phyloP scores from a whole-genome alignment of 805 yeast species.

The Saitoella complicata region DNA sequence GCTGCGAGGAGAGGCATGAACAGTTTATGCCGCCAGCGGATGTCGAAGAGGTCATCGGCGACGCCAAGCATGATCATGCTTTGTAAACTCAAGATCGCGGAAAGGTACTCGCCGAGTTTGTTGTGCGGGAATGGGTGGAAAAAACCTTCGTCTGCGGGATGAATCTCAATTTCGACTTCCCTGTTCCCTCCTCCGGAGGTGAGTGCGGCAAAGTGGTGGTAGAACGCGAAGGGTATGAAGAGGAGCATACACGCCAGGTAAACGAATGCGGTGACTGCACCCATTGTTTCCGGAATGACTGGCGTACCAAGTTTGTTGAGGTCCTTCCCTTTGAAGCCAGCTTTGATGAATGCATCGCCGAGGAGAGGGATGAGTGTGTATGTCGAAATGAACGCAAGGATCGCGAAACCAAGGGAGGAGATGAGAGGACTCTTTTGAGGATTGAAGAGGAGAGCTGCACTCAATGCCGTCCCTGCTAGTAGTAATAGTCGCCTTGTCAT shows the following conservation, averaged over 20 bases:
- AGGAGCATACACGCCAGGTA: slow-evolving; percentile 68
- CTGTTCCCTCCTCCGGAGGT: slow-evolving; percentile 47
- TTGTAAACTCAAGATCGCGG: slow-evolving; percentile 70
- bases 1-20: slow-evolving; percentile 90
- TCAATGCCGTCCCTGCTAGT: too few species aligned
- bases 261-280: slow-evolving; percentile 72
- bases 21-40: slow-evolving; percentile 95
- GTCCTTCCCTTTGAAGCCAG: slow-evolving; percentile 79
- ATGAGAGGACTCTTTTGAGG: slow-evolving; percentile 30
- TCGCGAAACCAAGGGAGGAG: slow-evolving; percentile 49
- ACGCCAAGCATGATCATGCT: slow-evolving; percentile 74
- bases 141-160: slow-evolving; percentile 6
- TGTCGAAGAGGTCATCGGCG: slow-evolving; percentile 87
- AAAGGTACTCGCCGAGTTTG: slow-evolving; percentile 68
- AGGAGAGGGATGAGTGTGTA: slow-evolving; percentile 49
- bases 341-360: slow-evolving; percentile 47
- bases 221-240: slow-evolving; percentile 77
- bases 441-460: slow-evolving; percentile 12
- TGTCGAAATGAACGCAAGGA: slow-evolving; percentile 50
- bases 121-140: slow-evolving; percentile 40
- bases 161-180: slow-evolving; percentile 23
- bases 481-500: too few species aligned
- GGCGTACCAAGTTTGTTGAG: slow-evolving; percentile 62
- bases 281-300: slow-evolving; percentile 65
- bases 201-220: slow-evolving; percentile 41